Base-by-base conservation (phyloP, 805 yeast genomes). In the Metschnikowia shivogae region DNA sequence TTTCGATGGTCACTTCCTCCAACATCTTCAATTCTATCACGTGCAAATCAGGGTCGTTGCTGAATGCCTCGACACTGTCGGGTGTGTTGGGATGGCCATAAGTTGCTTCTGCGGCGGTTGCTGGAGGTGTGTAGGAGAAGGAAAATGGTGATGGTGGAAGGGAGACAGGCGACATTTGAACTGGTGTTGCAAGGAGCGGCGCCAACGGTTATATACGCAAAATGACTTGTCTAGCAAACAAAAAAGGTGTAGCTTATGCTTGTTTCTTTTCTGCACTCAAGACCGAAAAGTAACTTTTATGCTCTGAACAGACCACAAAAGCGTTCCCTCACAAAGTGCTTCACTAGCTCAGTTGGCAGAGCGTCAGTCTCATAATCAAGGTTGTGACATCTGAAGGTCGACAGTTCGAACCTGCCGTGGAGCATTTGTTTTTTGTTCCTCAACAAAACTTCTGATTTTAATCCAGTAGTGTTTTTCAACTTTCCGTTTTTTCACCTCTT, bases 371-470 rank as follows among this genome's bases (percentile, higher is more conserved):
- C 54, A 50, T 50, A 50, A 32, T 13, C 9, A 1, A 1, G 3
- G 13, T 49, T 58, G 66, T 60, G 70, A 45, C 31, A 66, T 67
- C 72, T 65, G 70, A 65, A 67, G 71, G 70, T 67, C 71, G 72
- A 67, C 70, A 67, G 72, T 67, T 67, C 72, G 72, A 67, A 59
- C 70, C 72, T 67, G 70, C 72, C 72, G 68, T 61, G 71, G 68
- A 65, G 72, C 72, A 67, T 39, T 46, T 48, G 30, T 52, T 56
- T 56, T 27, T 38, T 17, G 17, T 17, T 17, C 17, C 3, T 17
- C 17, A 17, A 17, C 3, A 17, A 17, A 17, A 17, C 3, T 3
- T 17, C 17, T 17, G 17, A 17, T 17, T 17, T 17, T 17, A 17
- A 17, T 17, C 17, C 3, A 2, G 3, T 17, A 17, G 17, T 17